Evolutionary conservation across 495 filamentous ascomycete species (phyloP).

Genomic region (Parathielavia hyrcaniae): DNA sequence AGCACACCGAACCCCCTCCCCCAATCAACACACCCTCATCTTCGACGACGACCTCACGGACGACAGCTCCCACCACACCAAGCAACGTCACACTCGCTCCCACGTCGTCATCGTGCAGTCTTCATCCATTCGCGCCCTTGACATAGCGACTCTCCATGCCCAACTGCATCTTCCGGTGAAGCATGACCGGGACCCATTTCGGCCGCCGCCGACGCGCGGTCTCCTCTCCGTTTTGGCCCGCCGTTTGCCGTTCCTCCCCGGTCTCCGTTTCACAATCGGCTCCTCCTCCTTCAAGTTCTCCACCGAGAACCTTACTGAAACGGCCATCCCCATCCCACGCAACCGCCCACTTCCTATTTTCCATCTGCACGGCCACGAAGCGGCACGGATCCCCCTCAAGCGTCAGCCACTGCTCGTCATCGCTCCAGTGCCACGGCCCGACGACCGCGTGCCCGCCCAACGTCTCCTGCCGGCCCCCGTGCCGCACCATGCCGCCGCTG

Average conservation of each 20-base stretch:
- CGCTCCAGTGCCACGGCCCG: conserved; percentile 53
- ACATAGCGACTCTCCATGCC: conserved; percentile 40
- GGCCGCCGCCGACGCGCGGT: background rate
- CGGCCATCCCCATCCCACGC: conserved; percentile 38
- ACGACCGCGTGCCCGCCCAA: conserved; percentile 45
- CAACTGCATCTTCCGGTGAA: conserved; percentile 30
- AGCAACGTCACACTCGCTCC: conserved; percentile 9
- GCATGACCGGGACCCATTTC: conserved; percentile 30
- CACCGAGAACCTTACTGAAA: conserved; percentile 15
- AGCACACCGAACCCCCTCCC: background rate
- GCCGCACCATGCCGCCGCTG: conserved; percentile 48
- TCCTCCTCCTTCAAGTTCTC: conserved; percentile 24
- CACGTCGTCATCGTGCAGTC: conserved; percentile 27
- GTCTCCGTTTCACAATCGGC: conserved; percentile 17
- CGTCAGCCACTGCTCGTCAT: conserved; percentile 48
- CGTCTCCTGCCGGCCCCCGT: conserved; percentile 46
- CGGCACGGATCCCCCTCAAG: conserved; percentile 40
- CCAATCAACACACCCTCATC: no score
- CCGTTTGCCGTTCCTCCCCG: conserved; percentile 1
- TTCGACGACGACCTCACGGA: no score
- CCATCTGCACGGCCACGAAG: conserved; percentile 42
- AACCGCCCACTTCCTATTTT: conserved; percentile 43
- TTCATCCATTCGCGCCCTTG: conserved; percentile 31
- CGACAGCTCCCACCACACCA: background rate
- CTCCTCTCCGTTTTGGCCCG: conserved; percentile 14